Evolutionary conservation across 2,329 filamentous ascomycete genomes (phyloP), one percentile per base, ranked within the genome.

Genomic region (Penicillium sp.): DNA sequence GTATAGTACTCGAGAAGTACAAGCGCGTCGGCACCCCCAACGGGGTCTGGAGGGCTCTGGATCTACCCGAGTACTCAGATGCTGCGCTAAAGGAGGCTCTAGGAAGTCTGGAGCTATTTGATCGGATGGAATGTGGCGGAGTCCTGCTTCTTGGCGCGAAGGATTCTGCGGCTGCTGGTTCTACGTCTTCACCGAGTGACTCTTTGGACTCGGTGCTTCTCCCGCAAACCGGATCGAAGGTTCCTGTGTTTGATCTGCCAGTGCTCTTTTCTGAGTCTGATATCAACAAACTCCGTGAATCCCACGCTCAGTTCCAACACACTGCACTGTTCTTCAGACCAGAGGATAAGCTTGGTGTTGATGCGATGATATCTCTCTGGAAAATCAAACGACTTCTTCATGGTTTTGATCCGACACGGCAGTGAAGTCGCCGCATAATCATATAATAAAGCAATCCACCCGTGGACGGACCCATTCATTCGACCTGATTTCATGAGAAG

Each of bases 221-320:
- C 18, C 65, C 71, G 8, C 62, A 67, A 50, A 60, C 60, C 1
- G 56, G 62, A 15, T 65, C 65, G 9, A 61, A 64, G 42, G 67
- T 75, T 2, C 74, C 74, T 3, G 63, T 76, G 8, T 74, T 75
- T 50, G 68, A 76, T 52, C 60, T 77, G 4, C 59, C 66, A 3
- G 54, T 50, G 12, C 61, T 76, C 10, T 58, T 77, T 6, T 65
- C 70, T 0, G 50, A 62, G 15, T 52, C 60, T 18, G 68, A 75
- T 41, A 57, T 73, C 31, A 60, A 63, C 13, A 62, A 62, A 6
- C 61, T 78, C 13, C 57, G 65, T 40, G 52, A 58, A 13, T 51
- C 59, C 35, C 58, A 67, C 53, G 52, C 60, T 1, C 64, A 69
- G 10, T 72, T 76, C 44, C 61, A 65, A 21, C 60, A 62, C n/a